phyloP scores from a whole-genome alignment of 306 rosid species.

The Echinosophora koreensis region DNA sequence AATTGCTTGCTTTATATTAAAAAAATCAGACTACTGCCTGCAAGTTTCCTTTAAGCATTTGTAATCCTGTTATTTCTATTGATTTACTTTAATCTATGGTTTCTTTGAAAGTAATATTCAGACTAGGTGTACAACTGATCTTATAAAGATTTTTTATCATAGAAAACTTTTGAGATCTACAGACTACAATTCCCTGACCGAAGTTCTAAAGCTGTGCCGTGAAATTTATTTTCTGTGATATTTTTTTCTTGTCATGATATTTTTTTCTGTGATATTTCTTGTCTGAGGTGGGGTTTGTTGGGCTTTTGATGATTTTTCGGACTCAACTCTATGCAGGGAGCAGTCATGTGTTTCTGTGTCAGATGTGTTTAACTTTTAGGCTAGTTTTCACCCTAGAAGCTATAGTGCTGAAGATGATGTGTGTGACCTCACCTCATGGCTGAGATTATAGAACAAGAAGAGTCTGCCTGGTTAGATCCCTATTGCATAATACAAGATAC shows the following conservation, averaged over 20 bases:
- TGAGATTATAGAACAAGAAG: neutral
- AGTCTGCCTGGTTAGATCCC: neutral
- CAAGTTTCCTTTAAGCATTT: neutral
- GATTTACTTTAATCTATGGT: constrained; percentile 11
- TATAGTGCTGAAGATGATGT: constrained; percentile 9
- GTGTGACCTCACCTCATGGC: neutral
- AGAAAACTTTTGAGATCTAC: neutral
- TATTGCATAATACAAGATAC: neutral
- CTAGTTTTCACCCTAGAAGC: neutral
- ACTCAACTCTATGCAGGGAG: neutral
- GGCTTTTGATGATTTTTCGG: neutral
- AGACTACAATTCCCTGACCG: neutral
- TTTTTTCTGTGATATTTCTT: neutral
- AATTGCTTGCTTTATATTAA: neutral
- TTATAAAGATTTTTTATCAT: neutral
- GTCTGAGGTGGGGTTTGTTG: neutral
- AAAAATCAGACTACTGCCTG: neutral
- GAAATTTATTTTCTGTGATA: neutral
- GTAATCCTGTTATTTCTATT: neutral
- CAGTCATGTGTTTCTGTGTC: neutral
- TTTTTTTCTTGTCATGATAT: too few species aligned
- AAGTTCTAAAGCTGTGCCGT: neutral
- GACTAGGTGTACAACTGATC: neutral
- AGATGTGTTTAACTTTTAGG: constrained; percentile 2
- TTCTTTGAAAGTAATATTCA: neutral